A percentile compares a stretch with the other conserved stretches of the same genome.
Conservation (phyloP, 768 basidiomycete genomes). For the Russula olivacea region DNA sequence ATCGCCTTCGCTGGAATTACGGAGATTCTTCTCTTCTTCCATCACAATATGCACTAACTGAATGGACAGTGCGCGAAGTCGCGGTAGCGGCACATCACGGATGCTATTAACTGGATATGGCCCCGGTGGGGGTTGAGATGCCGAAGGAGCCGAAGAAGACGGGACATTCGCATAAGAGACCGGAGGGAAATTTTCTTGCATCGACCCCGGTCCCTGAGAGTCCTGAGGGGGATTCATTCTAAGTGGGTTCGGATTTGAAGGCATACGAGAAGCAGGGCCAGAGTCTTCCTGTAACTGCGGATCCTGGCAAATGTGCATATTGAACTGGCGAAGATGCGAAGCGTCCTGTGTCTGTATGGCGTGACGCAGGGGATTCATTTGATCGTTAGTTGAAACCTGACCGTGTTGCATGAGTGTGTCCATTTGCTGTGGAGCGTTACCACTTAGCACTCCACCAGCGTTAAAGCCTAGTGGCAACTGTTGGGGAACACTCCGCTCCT, state of each 20-base stretch:
- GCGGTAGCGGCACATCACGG: background rate
- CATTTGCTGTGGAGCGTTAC: slow-evolving; percentile 4
- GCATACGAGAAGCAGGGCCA: background rate
- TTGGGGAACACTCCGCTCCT: background rate
- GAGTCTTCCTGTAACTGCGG: slow-evolving; percentile 5
- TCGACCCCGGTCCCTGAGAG: slow-evolving; percentile 8
- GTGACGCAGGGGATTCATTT: slow-evolving; percentile 5
- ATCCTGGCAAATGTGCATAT: slow-evolving; percentile 1
- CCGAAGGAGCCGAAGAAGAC: background rate
- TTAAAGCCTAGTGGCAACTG: background rate
- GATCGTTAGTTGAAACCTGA: background rate
- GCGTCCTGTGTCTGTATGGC: slow-evolving; percentile 7
- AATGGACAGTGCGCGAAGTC: background rate
- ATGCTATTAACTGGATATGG: background rate
- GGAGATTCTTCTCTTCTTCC: slow-evolving; percentile 12
- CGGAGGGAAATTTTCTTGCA: slow-evolving; percentile 4
- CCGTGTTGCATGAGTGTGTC: background rate
- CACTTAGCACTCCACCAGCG: background rate
- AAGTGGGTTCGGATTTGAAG: slow-evolving; percentile 1
- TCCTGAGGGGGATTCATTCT: slow-evolving; percentile 7
- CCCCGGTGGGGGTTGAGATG: background rate
- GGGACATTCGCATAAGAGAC: background rate
- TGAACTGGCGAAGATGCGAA: background rate
- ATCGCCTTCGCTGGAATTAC: slow-evolving; percentile 4
- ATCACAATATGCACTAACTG: background rate